phyloP scores from a whole-genome alignment of 495 filamentous ascomycete species.

The Xylaria cubensis region DNA sequence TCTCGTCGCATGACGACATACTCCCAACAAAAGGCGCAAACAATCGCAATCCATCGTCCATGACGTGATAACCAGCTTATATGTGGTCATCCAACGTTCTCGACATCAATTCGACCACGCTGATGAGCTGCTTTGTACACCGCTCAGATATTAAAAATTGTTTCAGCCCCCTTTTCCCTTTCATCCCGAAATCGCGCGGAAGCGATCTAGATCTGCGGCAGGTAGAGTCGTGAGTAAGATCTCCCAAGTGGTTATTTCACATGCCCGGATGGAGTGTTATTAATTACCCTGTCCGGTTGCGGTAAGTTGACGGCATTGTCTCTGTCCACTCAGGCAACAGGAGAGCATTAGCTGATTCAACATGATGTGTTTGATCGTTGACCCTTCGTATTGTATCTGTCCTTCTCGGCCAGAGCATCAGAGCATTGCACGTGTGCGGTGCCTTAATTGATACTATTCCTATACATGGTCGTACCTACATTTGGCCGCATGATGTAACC shows the following conservation, averaged over 20 bases:
- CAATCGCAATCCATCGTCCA: slow-evolving; percentile 11
- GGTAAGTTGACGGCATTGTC: not conserved
- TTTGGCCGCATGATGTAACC: slow-evolving; percentile 22
- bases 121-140: slow-evolving; percentile 11
- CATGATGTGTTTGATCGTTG: not conserved
- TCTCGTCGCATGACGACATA: slow-evolving; percentile 19
- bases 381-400: not conserved
- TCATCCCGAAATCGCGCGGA: slow-evolving; percentile 4
- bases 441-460: not conserved
- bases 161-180: slow-evolving; percentile 16
- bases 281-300: not conserved
- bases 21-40: slow-evolving; percentile 8
- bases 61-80: slow-evolving; percentile 26
- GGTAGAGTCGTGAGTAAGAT: not conserved
- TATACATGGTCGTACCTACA: slow-evolving; percentile 2
- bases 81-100: slow-evolving; percentile 24
- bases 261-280: not conserved
- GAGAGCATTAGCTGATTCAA: not conserved
- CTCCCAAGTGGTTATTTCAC: not conserved
- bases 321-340: not conserved
- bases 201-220: slow-evolving; percentile 10
- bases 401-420: not conserved
- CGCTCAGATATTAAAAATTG: slow-evolving; percentile 12
- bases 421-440: slow-evolving; percentile 2
- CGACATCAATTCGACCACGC: slow-evolving; percentile 18